A percentile compares a stretch with the other conserved stretches of the same genome.
Evolutionary conservation across 2,329 filamentous ascomycete species (phyloP).

Genomic region (Diaporthe amygdali): DNA sequence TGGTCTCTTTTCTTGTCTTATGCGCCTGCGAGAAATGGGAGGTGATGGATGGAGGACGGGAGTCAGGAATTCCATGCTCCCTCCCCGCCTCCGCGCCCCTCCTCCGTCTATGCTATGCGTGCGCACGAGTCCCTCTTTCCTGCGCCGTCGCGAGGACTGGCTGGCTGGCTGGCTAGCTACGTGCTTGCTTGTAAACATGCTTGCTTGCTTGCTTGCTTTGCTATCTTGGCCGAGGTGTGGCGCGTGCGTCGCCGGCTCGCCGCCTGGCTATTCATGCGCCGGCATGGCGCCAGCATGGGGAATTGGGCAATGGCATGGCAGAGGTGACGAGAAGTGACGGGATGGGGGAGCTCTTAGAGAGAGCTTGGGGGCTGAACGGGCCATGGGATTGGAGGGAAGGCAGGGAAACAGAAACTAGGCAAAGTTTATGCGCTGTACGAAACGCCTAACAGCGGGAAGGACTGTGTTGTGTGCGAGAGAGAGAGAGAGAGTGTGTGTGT

Average conservation of each 20-base stretch:
- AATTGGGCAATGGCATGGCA: not conserved
- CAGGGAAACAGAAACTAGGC: not conserved
- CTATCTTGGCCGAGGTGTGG: not conserved
- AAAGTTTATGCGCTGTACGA: constrained; percentile 1
- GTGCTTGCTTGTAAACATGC: too few species aligned
- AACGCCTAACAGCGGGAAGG: not conserved
- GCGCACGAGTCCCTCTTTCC: not conserved
- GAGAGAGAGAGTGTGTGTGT: not conserved
- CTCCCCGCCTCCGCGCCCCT: too few species aligned
- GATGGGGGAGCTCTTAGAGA: not conserved
- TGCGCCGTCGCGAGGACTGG: not conserved
- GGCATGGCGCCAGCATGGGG: not conserved
- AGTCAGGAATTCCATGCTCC: not conserved
- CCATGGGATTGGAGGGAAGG: not conserved
- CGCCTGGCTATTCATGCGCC: constrained; percentile 14
- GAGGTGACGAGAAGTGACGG: not conserved
- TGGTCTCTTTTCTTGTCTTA: not conserved
- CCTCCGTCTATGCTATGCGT: not conserved
- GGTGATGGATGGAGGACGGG: not conserved
- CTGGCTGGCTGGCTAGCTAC: too few species aligned
- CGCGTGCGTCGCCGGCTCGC: not conserved
- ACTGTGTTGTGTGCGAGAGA: not conserved
- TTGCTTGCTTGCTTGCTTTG: not conserved
- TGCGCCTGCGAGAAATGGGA: not conserved
- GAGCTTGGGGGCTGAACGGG: not conserved